phyloP scores from a whole-genome alignment of 179 eudicot genomes.

The Spergularia azorica region DNA sequence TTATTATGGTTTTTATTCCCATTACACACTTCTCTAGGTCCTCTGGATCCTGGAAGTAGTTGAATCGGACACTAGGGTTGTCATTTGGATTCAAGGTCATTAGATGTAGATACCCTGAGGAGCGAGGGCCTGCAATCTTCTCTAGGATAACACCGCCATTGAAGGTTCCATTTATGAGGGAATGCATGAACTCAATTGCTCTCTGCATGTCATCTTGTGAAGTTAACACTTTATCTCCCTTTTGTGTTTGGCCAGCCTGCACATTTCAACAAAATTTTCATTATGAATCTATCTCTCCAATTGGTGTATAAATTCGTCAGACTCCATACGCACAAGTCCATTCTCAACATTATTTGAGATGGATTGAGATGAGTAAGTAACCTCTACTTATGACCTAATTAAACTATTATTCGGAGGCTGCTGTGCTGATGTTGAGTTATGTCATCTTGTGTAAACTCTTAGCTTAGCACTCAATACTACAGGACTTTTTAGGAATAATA shows the following conservation, averaged over 20 bases:
- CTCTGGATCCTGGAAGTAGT: slow-evolving; percentile 70
- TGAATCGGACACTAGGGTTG: slow-evolving; percentile 72
- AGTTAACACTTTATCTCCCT: slow-evolving; percentile 20
- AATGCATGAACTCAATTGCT: slow-evolving; percentile 28
- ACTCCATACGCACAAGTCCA: not conserved
- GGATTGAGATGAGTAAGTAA: not conserved
- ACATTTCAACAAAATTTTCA: slow-evolving; percentile 5
- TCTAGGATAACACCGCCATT: slow-evolving; percentile 59
- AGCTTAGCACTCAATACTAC: no score
- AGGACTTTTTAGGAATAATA: no score
- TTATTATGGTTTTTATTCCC: slow-evolving; percentile 58
- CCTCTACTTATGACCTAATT: no score
- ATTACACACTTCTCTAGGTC: slow-evolving; percentile 65
- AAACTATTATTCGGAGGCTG: no score
- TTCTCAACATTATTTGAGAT: not conserved
- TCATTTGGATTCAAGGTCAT: slow-evolving; percentile 45
- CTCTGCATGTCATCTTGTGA: slow-evolving; percentile 23
- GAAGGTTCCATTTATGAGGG: slow-evolving; percentile 26
- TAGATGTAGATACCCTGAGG: slow-evolving; percentile 58
- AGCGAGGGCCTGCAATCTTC: slow-evolving; percentile 57
- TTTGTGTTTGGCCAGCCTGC: slow-evolving; percentile 26
- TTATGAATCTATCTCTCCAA: not conserved
- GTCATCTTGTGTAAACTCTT: no score
- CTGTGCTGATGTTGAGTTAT: no score
- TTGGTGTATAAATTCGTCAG: not conserved